These are phyloP conservation scores for Hyaloscypha bicolor DNA, from an alignment of 495 filamentous ascomycete genomes.

Conservation along the genomic window DNA sequence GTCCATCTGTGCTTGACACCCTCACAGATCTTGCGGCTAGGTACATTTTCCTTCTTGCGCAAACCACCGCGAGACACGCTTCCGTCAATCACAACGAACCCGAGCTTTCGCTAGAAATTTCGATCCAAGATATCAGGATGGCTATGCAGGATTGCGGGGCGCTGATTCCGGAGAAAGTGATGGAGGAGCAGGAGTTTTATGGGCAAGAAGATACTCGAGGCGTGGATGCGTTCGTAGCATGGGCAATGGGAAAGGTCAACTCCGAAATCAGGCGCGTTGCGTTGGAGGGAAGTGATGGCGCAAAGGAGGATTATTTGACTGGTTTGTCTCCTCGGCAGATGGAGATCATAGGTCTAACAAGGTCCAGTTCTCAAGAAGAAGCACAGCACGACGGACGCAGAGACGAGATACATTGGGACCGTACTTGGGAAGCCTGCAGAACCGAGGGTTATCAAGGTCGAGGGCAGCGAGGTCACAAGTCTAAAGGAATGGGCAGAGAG, in stretches of 20 bases:
- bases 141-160: slow-evolving; percentile 77
- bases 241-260: slow-evolving; percentile 69
- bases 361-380: slow-evolving; percentile 72
- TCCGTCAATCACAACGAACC: slow-evolving; percentile 43
- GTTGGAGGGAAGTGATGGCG: slow-evolving; percentile 46
- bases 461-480: slow-evolving; percentile 68
- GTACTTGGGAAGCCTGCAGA: slow-evolving; percentile 71
- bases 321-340: slow-evolving; percentile 37
- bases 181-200: slow-evolving; percentile 37
- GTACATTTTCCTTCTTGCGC: slow-evolving; percentile 71
- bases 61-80: slow-evolving; percentile 63
- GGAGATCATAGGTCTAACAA: slow-evolving; percentile 17
- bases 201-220: slow-evolving; percentile 74
- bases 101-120: slow-evolving; percentile 37
- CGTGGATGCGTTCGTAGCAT: slow-evolving; percentile 70
- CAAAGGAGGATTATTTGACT: slow-evolving; percentile 74
- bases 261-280: slow-evolving; percentile 73
- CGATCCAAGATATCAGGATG: slow-evolving; percentile 77
- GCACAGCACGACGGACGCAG: slow-evolving; percentile 80
- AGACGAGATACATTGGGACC: slow-evolving; percentile 78
- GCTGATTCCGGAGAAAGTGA: slow-evolving; percentile 58
- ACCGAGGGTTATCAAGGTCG: slow-evolving; percentile 66
- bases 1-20: slow-evolving; percentile 75
- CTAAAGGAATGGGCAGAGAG: slow-evolving; percentile 63
- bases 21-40: slow-evolving; percentile 73